Percentiles rank a stretch among this genome's conserved stretches.
phyloP scores from a whole-genome alignment of 768 basidiomycete species.

The Suillus sp. region DNA sequence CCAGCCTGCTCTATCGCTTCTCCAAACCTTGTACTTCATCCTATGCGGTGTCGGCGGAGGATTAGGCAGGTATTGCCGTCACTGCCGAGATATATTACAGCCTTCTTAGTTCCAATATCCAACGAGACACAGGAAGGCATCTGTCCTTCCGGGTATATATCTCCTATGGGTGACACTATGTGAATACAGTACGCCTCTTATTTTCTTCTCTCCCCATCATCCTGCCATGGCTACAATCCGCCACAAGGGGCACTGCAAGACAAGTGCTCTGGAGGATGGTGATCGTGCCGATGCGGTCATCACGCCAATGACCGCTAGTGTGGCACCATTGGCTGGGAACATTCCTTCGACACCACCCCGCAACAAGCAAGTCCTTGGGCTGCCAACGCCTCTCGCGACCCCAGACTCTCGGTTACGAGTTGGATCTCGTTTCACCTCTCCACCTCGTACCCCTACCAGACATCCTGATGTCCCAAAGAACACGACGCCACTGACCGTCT shows the following conservation, averaged over 20 bases:
- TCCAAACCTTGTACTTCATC: background rate
- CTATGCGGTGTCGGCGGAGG: background rate
- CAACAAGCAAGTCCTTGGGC: background rate
- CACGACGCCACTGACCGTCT: too few relatives aligned
- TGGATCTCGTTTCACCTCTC: background rate
- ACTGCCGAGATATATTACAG: background rate
- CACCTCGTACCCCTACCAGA: background rate
- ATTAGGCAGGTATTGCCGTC: background rate
- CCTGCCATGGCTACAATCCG: background rate
- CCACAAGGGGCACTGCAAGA: background rate
- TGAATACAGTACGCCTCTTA: background rate
- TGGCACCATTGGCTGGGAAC: background rate
- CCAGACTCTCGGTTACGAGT: background rate
- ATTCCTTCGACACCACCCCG: background rate
- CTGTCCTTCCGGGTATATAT: background rate
- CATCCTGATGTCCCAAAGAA: background rate
- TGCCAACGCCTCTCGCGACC: background rate
- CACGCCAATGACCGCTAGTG: background rate
- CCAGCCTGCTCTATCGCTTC: background rate
- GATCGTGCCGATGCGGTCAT: background rate
- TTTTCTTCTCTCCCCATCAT: background rate
- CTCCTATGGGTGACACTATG: background rate
- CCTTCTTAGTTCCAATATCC: background rate
- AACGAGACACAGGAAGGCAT: background rate
- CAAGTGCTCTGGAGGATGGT: background rate